These are phyloP conservation scores for Scheffersomyces amazonensis DNA, from an alignment of 805 yeast species.

Conservation along the genomic window DNA sequence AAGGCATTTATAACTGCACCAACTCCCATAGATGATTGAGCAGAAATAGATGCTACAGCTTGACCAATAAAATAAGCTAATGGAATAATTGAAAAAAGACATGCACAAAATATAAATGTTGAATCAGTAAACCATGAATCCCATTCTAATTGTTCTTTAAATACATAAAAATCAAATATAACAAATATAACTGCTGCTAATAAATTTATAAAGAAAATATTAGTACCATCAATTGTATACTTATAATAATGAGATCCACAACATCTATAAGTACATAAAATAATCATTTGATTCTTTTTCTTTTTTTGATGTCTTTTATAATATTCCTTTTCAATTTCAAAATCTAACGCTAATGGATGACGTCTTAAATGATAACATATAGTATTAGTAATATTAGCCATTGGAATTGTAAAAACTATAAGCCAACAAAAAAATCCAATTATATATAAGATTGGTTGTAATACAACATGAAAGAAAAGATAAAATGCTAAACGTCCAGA, in stretches of 20 bases:
- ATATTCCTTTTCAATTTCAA: slow-evolving; percentile 55
- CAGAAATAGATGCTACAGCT: slow-evolving; percentile 98
- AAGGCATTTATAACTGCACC: slow-evolving; percentile 98
- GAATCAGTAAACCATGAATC: slow-evolving; percentile 54
- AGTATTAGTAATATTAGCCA: slow-evolving; percentile 75
- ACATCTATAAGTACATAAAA: slow-evolving; percentile 89
- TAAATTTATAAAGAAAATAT: slow-evolving; percentile 85
- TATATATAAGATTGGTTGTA: slow-evolving; percentile 63
- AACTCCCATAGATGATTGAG: slow-evolving; percentile 97
- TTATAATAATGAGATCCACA: slow-evolving; percentile 92
- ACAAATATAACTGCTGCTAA: slow-evolving; percentile 78
- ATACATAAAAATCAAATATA: slow-evolving; percentile 68
- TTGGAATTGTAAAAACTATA: slow-evolving; percentile 84
- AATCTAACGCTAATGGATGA: slow-evolving; percentile 86
- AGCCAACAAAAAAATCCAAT: slow-evolving; percentile 73
- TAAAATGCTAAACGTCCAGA: slow-evolving; percentile 78
- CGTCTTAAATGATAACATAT: slow-evolving; percentile 76
- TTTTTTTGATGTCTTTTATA: slow-evolving; percentile 30
- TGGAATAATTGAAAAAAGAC: slow-evolving; percentile 85
- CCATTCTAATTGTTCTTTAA: slow-evolving; percentile 44
- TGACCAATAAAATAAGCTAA: slow-evolving; percentile 96
- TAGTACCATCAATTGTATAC: slow-evolving; percentile 94
- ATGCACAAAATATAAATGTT: slow-evolving; percentile 64
- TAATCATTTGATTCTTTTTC: slow-evolving; percentile 54
- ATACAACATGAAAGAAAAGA: slow-evolving; percentile 59